A percentile compares a stretch with the other conserved stretches of the same genome.
Conservation (phyloP, 352 stramenopile genomes). For the Globisporangium irregulare region DNA sequence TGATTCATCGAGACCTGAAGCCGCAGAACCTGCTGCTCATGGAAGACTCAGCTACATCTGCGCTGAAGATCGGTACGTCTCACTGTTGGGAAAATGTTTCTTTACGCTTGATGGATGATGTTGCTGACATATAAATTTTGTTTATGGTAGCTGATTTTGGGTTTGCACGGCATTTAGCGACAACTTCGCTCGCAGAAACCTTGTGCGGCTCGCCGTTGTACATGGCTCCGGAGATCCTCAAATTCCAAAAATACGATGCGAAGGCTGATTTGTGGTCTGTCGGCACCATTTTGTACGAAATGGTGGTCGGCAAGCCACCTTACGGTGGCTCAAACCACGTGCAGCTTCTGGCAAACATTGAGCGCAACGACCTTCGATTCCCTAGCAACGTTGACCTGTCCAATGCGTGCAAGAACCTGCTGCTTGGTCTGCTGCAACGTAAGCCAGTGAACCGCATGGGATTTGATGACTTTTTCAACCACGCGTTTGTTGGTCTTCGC, state of each 20-base stretch:
- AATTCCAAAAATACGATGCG: conserved; percentile 93
- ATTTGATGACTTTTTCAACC: conserved; percentile 91
- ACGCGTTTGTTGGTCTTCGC: conserved; percentile 53
- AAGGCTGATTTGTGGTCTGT: conserved; percentile 97
- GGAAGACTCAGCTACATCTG: conserved; percentile 46
- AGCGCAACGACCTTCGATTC: conserved; percentile 87
- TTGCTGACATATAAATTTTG: conserved; percentile 3
- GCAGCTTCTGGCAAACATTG: conserved; percentile 93
- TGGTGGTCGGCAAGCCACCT: conserved; percentile 91
- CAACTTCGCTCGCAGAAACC: conserved; percentile 92
- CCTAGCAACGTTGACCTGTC: conserved; percentile 79
- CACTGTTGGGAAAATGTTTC: background rate
- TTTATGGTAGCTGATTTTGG: conserved; percentile 90
- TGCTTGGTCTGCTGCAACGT: conserved; percentile 77
- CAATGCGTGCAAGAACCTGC: conserved; percentile 77
- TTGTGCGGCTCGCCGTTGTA: conserved; percentile 95
- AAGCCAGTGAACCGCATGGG: conserved; percentile 82
- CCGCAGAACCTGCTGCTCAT: conserved; percentile 95
- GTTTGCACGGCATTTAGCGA: conserved; percentile 93
- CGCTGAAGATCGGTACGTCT: conserved; percentile 63
- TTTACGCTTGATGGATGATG: conserved; percentile 5
- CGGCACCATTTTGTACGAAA: conserved; percentile 95
- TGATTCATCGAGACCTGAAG: conserved; percentile 92
- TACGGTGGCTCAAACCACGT: conserved; percentile 95
- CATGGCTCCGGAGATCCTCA: conserved; percentile 97